Evolutionary conservation across 164 flowering plant species (phyloP).

Genomic region (Aristolochia californica): DNA sequence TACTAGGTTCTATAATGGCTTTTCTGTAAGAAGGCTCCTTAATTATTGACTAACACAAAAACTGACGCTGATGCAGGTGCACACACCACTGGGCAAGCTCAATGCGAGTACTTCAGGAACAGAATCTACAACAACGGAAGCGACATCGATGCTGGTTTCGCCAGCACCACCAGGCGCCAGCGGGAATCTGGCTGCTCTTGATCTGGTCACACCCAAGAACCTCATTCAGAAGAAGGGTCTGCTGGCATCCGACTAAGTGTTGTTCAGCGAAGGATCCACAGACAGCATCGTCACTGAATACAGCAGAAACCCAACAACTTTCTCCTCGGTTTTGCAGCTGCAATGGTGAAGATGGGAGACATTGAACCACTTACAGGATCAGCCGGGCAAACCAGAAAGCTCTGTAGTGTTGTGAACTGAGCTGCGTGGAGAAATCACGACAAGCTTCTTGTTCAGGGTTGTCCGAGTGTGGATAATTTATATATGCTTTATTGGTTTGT

Average conservation of each 20-base stretch:
- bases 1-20: too few relatives aligned
- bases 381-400: constrained; percentile 30
- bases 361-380: constrained; percentile 25
- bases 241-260: constrained; percentile 10
- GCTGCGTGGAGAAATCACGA: too few relatives aligned
- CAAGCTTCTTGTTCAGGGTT: too few relatives aligned
- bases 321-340: constrained; percentile 8
- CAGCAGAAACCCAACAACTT: constrained; percentile 1
- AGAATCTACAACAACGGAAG: constrained; percentile 31
- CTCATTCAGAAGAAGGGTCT: constrained; percentile 13
- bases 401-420: constrained; percentile 18
- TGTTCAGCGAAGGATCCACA: constrained; percentile 11
- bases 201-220: constrained; percentile 40
- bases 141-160: constrained; percentile 33
- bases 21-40: too few relatives aligned
- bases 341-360: constrained; percentile 17
- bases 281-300: constrained; percentile 6
- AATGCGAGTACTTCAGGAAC: constrained; percentile 17
- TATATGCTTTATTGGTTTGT: too few relatives aligned
- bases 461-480: too few relatives aligned
- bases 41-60: background rate
- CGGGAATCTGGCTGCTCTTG: constrained; percentile 31
- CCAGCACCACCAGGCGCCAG: constrained; percentile 17
- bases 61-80: constrained; percentile 15
- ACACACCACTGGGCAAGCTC: constrained; percentile 37